Base-by-base conservation (phyloP, 495 filamentous ascomycete genomes). In the Hypoxylon fuscum region DNA sequence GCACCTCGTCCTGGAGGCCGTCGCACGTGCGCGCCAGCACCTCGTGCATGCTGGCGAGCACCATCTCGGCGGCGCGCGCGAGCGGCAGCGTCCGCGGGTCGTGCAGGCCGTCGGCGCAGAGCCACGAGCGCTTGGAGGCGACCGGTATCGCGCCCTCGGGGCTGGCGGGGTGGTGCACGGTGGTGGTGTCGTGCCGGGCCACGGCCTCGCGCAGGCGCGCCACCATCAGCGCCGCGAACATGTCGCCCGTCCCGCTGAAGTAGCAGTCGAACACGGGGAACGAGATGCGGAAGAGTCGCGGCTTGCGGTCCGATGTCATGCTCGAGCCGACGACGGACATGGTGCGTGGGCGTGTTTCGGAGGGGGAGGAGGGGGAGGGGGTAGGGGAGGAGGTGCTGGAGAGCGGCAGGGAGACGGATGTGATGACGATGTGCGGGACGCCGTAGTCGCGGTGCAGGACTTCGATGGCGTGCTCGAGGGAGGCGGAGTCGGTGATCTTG, bases 231-330 rank as follows among this genome's bases (percentile, higher is more conserved):
- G 96, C 93, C 35, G 95, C 92, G 72, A 98, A 97, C 93, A 98
- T 97, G 77, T 98, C 95, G 11, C 95, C 95, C 1, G 95, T 97
- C 21, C 95, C 95, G 69, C 88, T 92, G 74, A 97, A 98, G 80
- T 92, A 96, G 74, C 90, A 90, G 68, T 96, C 89, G 49, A 98
- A 86, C 4, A 90, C 85, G 1, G 94, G 92, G 48, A 97, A 88
- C 49, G 90, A 84, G 70, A 98, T 83, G 56, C 87, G 84, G 82
- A 97, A 97, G 44, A 90, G 78, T 6, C 93, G 88, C 1, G 93
- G 84, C 18, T 77, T 79, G 42, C 81, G 79, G 68, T 85, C 78
- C 3, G 86, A 85, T 40, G 78, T 81, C 74, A 79, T 86, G 18
- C 87, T 91, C 10, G 91, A 95, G 42, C 93, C 93, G 47, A 97